Evolutionary conservation across 441 rosid genomes (phyloP).

Genomic region (Syzygium malaccense): DNA sequence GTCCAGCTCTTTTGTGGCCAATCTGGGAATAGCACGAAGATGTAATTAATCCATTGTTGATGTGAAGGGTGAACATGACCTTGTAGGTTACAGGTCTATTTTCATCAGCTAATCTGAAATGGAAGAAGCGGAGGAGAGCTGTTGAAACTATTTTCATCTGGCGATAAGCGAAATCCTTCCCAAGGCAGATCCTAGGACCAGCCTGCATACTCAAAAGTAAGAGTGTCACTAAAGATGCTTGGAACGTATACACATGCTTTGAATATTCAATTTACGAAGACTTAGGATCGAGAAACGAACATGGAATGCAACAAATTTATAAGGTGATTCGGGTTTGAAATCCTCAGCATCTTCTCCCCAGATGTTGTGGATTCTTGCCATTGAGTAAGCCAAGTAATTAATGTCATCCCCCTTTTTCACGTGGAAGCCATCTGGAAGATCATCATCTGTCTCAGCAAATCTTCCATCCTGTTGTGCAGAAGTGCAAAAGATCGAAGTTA

Average conservation of each 20-base stretch:
- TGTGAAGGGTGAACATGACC: constrained; percentile 66
- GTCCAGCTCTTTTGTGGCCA: neutral
- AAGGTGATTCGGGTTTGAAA: constrained; percentile 61
- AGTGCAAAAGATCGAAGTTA: neutral
- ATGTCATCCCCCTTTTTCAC: constrained; percentile 54
- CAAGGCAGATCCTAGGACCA: constrained; percentile 55
- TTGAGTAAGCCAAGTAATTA: constrained; percentile 57
- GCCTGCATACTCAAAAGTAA: constrained; percentile 22
- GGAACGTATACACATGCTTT: neutral
- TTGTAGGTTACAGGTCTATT: constrained; percentile 26
- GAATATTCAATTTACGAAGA: neutral
- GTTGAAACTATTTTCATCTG: constrained; percentile 66
- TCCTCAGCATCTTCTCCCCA: constrained; percentile 79
- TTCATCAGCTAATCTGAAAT: constrained; percentile 53
- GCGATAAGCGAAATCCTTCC: constrained; percentile 46
- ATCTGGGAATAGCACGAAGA: constrained; percentile 41
- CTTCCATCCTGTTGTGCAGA: constrained; percentile 44
- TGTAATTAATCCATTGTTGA: constrained; percentile 46
- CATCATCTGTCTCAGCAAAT: constrained; percentile 49
- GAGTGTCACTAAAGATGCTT: neutral
- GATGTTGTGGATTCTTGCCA: constrained; percentile 66
- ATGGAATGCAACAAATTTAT: constrained; percentile 64
- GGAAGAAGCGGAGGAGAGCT: constrained; percentile 51
- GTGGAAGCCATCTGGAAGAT: constrained; percentile 62
- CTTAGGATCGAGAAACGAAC: constrained; percentile 13